These are phyloP conservation scores for Oehlia diaphana DNA, from an alignment of 192 early-diverging fungal species.

Conservation along the genomic window DNA sequence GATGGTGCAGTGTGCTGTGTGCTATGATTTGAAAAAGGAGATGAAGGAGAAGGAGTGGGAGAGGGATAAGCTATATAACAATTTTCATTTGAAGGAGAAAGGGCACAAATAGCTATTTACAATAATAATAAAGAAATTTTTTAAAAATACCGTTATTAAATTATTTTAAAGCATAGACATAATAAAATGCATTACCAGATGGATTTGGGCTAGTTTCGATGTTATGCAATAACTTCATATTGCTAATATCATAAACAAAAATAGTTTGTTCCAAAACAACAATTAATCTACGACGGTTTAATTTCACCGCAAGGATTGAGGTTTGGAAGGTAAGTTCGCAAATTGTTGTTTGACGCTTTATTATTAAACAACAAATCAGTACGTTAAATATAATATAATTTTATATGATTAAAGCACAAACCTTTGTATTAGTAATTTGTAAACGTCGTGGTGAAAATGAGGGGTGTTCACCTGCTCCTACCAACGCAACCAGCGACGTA, in stretches of 20 bases:
- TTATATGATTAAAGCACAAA: conserved; percentile 34
- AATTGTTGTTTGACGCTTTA: conserved; percentile 89
- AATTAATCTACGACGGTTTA: conserved; percentile 91
- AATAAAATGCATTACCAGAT: conserved; percentile 51
- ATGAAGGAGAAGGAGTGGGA: conserved; percentile 59
- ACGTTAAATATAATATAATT: not conserved
- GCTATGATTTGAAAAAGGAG: conserved; percentile 49
- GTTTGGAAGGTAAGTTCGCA: conserved; percentile 96
- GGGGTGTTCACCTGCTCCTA: conserved; percentile 91
- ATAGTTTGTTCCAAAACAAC: conserved; percentile 96
- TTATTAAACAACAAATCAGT: not conserved
- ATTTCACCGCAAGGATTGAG: conserved; percentile 90
- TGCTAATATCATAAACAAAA: conserved; percentile 96
- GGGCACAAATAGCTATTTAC: conserved; percentile 74
- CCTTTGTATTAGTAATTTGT: conserved; percentile 97
- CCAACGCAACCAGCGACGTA: conserved; percentile 94
- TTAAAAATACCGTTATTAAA: not conserved
- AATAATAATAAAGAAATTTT: not conserved
- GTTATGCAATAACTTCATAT: conserved; percentile 96
- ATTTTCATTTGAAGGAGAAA: conserved; percentile 92
- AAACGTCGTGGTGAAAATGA: conserved; percentile 83
- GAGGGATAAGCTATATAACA: conserved; percentile 95
- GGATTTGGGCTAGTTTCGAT: conserved; percentile 96
- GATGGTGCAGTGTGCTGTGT: conserved; percentile 54
- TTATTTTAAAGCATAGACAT: not conserved